These are phyloP conservation scores for Athelia psychrophila DNA, from an alignment of 1,284 basidiomycete species.

Conservation along the genomic window DNA sequence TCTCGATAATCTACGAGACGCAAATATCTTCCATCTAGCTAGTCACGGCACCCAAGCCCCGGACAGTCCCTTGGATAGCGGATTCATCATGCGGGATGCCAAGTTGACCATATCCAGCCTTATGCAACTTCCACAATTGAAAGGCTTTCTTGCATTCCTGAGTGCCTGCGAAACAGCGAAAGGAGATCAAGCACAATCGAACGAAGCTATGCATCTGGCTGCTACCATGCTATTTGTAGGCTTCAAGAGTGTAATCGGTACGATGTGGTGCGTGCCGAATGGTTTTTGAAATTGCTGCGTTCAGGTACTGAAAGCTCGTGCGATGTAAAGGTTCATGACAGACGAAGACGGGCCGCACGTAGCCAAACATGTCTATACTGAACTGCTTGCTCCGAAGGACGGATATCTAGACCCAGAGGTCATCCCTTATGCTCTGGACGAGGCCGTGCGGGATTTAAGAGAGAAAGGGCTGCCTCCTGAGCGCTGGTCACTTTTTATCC, in stretches of 20 bases:
- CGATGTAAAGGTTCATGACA: no score
- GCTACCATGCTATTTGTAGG: constrained; percentile 32
- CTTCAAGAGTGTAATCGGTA: constrained; percentile 28
- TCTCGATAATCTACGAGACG: constrained; percentile 7
- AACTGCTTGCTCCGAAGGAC: no score
- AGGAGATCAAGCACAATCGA: constrained; percentile 19
- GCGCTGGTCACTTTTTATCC: constrained; percentile 26
- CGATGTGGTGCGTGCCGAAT: constrained; percentile 27
- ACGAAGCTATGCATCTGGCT: constrained; percentile 29
- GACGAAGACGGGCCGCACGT: constrained; percentile 23
- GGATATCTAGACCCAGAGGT: constrained; percentile 10
- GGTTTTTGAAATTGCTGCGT: background rate
- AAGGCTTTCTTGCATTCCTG: constrained; percentile 26
- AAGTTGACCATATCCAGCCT: constrained; percentile 19
- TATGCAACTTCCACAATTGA: constrained; percentile 14
- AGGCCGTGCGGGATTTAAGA: constrained; percentile 17
- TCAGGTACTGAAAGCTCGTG: background rate
- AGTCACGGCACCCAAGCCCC: constrained; percentile 26
- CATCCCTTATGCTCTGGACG: constrained; percentile 18
- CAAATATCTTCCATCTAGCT: constrained; percentile 25
- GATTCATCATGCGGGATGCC: constrained; percentile 18
- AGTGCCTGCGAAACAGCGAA: constrained; percentile 33
- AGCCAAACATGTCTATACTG: constrained; percentile 19
- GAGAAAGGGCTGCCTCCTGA: constrained; percentile 13
- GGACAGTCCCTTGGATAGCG: constrained; percentile 20